These are phyloP conservation scores for Acanthamoeba divionensis DNA, from an alignment of 208 protist species.

Conservation along the genomic window DNA sequence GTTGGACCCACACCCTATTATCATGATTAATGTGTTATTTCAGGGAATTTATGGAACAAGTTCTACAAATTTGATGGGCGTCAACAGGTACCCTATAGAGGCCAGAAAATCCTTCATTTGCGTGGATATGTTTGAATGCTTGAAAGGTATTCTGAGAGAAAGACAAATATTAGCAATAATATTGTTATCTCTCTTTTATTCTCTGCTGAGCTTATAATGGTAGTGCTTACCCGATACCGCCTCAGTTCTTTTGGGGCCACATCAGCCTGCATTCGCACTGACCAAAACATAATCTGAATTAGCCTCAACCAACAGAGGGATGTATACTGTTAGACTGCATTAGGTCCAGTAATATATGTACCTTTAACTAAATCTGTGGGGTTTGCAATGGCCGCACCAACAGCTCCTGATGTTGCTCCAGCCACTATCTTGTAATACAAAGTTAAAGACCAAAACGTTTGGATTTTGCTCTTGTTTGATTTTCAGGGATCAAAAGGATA, in stretches of 20 bases:
- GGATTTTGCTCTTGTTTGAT: no score
- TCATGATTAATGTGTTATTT: background rate
- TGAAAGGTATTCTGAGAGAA: background rate
- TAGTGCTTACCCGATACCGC: no score
- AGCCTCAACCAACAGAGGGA: no score
- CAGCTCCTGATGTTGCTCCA: background rate
- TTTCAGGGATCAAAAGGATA: no score
- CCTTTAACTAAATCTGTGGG: slow-evolving; percentile 39
- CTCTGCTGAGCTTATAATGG: no score
- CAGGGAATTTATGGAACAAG: background rate
- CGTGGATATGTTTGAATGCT: background rate
- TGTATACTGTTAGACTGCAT: no score
- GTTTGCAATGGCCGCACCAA: slow-evolving; percentile 17
- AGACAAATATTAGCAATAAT: no score
- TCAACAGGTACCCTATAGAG: background rate
- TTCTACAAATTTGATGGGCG: background rate
- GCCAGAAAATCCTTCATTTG: background rate
- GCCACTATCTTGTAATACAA: slow-evolving; percentile 36
- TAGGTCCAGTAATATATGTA: no score
- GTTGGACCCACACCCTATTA: slow-evolving; percentile 28
- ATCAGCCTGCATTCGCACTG: slow-evolving; percentile 14
- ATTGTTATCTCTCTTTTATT: no score
- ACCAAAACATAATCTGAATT: no score
- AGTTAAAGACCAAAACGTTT: no score
- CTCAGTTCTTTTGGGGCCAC: no score